These are phyloP conservation scores for Austroboletus novae-zelandiae DNA, from an alignment of 1,284 basidiomycete species.

Conservation along the genomic window DNA sequence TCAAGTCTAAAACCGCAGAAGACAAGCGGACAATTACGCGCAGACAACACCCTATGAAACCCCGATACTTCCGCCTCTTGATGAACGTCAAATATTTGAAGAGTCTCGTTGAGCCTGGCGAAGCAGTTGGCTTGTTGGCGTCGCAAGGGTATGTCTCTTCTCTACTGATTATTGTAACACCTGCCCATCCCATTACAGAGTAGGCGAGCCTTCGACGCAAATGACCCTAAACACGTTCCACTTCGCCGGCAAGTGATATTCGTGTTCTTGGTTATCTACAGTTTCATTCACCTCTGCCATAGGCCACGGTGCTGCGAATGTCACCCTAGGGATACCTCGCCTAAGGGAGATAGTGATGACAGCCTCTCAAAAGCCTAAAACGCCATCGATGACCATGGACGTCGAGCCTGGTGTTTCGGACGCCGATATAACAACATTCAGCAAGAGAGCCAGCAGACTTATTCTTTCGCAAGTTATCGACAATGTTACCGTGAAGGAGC, in stretches of 20 bases:
- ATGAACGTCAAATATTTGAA: constrained; percentile 93
- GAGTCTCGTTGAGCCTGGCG: constrained; percentile 94
- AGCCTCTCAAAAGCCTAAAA: constrained; percentile 94
- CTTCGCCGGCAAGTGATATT: constrained; percentile 73
- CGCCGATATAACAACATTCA: constrained; percentile 73
- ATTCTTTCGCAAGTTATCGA: constrained; percentile 91
- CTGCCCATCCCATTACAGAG: constrained; percentile 44
- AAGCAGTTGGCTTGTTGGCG: constrained; percentile 96
- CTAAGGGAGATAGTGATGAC: constrained; percentile 99
- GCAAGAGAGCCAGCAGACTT: constrained; percentile 87
- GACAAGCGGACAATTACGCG: constrained; percentile 41
- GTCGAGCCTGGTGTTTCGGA: constrained; percentile 55
- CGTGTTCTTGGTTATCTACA: not conserved
- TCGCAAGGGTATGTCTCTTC: constrained; percentile 80
- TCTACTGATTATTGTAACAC: not conserved
- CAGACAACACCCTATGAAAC: constrained; percentile 49
- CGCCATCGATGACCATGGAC: constrained; percentile 96
- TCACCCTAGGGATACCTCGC: constrained; percentile 98
- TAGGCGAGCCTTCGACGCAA: constrained; percentile 98
- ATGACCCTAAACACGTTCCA: constrained; percentile 99
- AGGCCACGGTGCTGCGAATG: constrained; percentile 99
- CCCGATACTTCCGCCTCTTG: constrained; percentile 70
- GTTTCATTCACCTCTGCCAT: constrained; percentile 11
- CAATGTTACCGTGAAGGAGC: constrained; percentile 80
- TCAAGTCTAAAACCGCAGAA: constrained; percentile 57